phyloP scores from a whole-genome alignment of 495 filamentous ascomycete genomes.

The Aspergillus taichungensis region DNA sequence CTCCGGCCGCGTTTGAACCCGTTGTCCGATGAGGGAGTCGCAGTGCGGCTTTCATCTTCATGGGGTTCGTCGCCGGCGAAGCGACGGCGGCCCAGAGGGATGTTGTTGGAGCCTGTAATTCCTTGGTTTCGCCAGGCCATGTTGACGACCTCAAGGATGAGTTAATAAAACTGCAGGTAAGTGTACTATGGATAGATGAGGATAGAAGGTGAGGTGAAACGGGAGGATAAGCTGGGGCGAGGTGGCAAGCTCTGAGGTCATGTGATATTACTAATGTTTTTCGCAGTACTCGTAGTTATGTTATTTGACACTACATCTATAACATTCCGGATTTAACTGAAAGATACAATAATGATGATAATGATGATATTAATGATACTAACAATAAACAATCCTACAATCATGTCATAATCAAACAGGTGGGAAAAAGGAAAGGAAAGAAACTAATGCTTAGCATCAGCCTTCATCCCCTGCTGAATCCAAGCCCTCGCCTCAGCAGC shows the following conservation, averaged over 20 bases:
- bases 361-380: neutral
- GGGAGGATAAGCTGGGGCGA: neutral
- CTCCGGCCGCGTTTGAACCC: slow-evolving; percentile 68
- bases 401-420: too few relatives aligned
- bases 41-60: slow-evolving; percentile 52
- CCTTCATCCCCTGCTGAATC: slow-evolving; percentile 57
- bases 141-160: neutral
- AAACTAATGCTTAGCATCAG: slow-evolving; percentile 39
- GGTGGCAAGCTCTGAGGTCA: slow-evolving; percentile 12
- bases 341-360: neutral
- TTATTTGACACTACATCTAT: too few relatives aligned
- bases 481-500: slow-evolving; percentile 43
- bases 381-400: too few relatives aligned
- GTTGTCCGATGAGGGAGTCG: slow-evolving; percentile 43
- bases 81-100: slow-evolving; percentile 84
- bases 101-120: slow-evolving; percentile 97
- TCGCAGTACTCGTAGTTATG: too few relatives aligned
- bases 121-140: slow-evolving; percentile 95
- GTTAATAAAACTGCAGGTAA: neutral
- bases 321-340: neutral
- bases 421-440: neutral
- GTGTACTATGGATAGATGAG: neutral
- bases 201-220: neutral
- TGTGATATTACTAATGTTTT: slow-evolving; percentile 17
- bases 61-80: slow-evolving; percentile 61